A percentile compares a stretch with the other conserved stretches of the same genome.
Conservation (phyloP, 192 early-diverging fungal genomes). For the Coemansia sp. region DNA sequence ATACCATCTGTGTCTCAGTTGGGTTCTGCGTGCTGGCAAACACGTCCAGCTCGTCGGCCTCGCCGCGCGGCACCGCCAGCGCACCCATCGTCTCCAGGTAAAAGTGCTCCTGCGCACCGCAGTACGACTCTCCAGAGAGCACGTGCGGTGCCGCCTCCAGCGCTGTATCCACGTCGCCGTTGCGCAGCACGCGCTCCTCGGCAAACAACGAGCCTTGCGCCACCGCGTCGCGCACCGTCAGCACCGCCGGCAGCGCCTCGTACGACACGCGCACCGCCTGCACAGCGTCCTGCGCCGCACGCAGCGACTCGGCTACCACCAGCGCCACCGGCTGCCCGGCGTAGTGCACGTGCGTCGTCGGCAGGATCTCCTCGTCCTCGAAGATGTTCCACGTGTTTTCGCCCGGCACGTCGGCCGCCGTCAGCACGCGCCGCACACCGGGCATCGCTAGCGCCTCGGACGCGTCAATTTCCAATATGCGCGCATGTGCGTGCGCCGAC, state of each 20-base stretch:
- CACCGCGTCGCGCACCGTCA: constrained; percentile 81
- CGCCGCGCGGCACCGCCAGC: constrained; percentile 65
- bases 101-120: constrained; percentile 78
- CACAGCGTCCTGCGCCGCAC: constrained; percentile 66
- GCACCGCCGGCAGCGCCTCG: constrained; percentile 64
- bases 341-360: constrained; percentile 60
- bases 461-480: constrained; percentile 61
- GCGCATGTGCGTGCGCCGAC: constrained; percentile 65
- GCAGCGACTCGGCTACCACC: constrained; percentile 68
- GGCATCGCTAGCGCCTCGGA: constrained; percentile 57
- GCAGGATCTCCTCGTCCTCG: constrained; percentile 83
- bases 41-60: constrained; percentile 80
- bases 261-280: constrained; percentile 71
- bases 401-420: constrained; percentile 67
- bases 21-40: constrained; percentile 77
- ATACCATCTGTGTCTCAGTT: constrained; percentile 66
- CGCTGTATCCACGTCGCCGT: constrained; percentile 63
- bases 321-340: constrained; percentile 77
- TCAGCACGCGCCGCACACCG: constrained; percentile 68
- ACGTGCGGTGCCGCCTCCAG: constrained; percentile 53
- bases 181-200: constrained; percentile 51
- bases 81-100: constrained; percentile 79
- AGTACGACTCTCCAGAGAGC: constrained; percentile 57
- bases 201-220: constrained; percentile 61
- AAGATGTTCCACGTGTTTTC: constrained; percentile 57